A percentile compares a stretch with the other conserved stretches of the same genome.
Conservation (phyloP, 108 stramenopile species). For the Asterionellopsis glacialis region DNA sequence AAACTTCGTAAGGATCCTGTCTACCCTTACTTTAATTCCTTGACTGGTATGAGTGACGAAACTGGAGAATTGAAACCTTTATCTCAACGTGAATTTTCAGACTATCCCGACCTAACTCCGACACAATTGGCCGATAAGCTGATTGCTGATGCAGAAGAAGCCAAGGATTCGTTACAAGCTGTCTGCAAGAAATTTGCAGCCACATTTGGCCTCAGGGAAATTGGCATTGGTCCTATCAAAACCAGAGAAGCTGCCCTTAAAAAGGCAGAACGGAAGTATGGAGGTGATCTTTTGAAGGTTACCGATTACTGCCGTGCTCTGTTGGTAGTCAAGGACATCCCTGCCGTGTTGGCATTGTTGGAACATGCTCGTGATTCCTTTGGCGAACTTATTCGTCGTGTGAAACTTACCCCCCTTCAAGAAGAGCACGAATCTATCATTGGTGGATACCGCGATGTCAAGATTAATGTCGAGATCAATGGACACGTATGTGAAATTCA, state of each 20-base stretch:
- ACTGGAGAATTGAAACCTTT: slow-evolving; percentile 42
- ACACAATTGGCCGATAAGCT: slow-evolving; percentile 54
- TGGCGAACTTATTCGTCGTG: slow-evolving; percentile 76
- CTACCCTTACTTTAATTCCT: slow-evolving; percentile 73
- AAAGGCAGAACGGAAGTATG: slow-evolving; percentile 82
- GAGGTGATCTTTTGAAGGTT: slow-evolving; percentile 76
- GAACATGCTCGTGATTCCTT: slow-evolving; percentile 80
- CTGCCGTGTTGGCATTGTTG: slow-evolving; percentile 69
- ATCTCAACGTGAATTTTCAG: slow-evolving; percentile 48
- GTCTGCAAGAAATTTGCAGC: slow-evolving; percentile 83
- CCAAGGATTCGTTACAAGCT: slow-evolving; percentile 62
- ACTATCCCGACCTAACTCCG: slow-evolving; percentile 55
- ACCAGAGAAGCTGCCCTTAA: slow-evolving; percentile 60
- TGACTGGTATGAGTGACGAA: slow-evolving; percentile 76
- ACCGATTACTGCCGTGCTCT: slow-evolving; percentile 82
- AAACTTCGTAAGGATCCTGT: slow-evolving; percentile 73
- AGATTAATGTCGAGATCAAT: slow-evolving; percentile 80
- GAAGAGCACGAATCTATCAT: slow-evolving; percentile 53
- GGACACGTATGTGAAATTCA: slow-evolving; percentile 87
- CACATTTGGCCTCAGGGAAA: slow-evolving; percentile 74
- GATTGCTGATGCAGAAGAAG: slow-evolving; percentile 54
- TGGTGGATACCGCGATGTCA: slow-evolving; percentile 83
- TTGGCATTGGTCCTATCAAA: slow-evolving; percentile 80
- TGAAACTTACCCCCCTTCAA: slow-evolving; percentile 73
- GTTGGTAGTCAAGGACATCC: slow-evolving; percentile 79